A percentile compares a stretch with the other conserved stretches of the same genome.
Conservation (phyloP, 768 basidiomycete species). For the Gymnopilus junonius region DNA sequence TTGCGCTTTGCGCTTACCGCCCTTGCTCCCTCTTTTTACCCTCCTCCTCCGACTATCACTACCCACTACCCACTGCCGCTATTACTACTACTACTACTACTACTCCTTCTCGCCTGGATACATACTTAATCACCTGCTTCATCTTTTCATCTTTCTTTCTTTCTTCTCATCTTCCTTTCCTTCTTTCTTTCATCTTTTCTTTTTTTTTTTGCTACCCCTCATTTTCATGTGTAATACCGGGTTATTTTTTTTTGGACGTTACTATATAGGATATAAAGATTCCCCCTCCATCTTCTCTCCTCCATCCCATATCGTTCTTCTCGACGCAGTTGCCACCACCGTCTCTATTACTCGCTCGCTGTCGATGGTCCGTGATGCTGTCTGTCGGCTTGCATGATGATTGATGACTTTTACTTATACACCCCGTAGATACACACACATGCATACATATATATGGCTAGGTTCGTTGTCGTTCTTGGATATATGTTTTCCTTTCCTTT, state of each 20-base stretch:
- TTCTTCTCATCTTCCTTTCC: background rate
- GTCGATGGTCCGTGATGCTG: too few relatives aligned
- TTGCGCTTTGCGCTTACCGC: too few relatives aligned
- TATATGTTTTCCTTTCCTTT: background rate
- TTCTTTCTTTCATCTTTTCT: background rate
- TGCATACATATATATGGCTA: background rate
- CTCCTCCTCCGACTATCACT: too few relatives aligned
- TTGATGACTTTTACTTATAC: too few relatives aligned
- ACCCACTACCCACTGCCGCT: too few relatives aligned
- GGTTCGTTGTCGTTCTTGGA: background rate
- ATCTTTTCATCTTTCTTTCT: background rate
- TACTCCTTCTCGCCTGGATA: too few relatives aligned
- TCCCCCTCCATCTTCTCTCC: background rate
- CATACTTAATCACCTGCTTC: too few relatives aligned
- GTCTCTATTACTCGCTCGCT: background rate
- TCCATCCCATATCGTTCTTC: background rate
- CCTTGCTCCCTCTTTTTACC: too few relatives aligned
- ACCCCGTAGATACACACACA: too few relatives aligned
- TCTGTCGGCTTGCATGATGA: background rate
- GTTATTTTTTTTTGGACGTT: conserved; percentile 1
- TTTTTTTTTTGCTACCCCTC: background rate
- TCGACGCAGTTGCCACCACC: background rate
- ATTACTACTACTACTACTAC: too few relatives aligned
- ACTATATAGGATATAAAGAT: background rate
- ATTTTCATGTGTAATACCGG: background rate